Evolutionary conservation across 2,329 filamentous ascomycete genomes (phyloP), one percentile per base, ranked within the genome.

Genomic region (Aspergillus novoparasiticus): DNA sequence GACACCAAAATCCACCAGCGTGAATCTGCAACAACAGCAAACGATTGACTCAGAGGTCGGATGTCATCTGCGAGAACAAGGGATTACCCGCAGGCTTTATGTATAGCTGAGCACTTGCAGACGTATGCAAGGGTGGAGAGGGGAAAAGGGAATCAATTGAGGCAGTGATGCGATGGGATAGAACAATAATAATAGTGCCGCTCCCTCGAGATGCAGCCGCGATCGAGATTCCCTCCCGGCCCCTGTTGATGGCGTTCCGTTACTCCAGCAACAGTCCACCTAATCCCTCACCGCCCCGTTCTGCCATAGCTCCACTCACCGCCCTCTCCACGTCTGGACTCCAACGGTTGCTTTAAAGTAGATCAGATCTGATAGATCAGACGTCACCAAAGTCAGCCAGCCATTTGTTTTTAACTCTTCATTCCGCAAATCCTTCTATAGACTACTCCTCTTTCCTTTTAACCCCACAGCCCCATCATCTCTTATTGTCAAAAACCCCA

Each of bases 201-300:
- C 16, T 57, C 16, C n/a, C 30, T 41, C 45, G 50, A 55, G 48
- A 50, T 53, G 58, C 65, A 61, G 62, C 54, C 61, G 57, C 64
- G 58, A 61, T 63, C 58, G 45, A 65, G 61, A 65, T 62, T 57
- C 61, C 43, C 26, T 57, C 61, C 61, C 23, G 51, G 61, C 60
- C 65, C 65, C 68, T 65, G 66, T 76, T 78, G 73, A 75, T 74
- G 70, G 66, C 61, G 63, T 54, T 34, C 30, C 62, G 77, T 79
- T 70, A 73, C 70, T 68, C 46, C 62, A 72, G 76, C 75, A 79
- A 80, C 78, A 21, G 66, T 61, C 76, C 72, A 76, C 68, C 75
- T 69, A 76, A 28, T 57, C 2, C 10, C 9, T 62, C 69, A 71
- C 74, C 72, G 70, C 73, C 69, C 46, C 2, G 28, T 75, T 74